A percentile compares a stretch with the other conserved stretches of the same genome.
These are phyloP conservation scores for Penicillium sp. DNA, from an alignment of 2,329 filamentous ascomycete genomes.

Conservation along the genomic window DNA sequence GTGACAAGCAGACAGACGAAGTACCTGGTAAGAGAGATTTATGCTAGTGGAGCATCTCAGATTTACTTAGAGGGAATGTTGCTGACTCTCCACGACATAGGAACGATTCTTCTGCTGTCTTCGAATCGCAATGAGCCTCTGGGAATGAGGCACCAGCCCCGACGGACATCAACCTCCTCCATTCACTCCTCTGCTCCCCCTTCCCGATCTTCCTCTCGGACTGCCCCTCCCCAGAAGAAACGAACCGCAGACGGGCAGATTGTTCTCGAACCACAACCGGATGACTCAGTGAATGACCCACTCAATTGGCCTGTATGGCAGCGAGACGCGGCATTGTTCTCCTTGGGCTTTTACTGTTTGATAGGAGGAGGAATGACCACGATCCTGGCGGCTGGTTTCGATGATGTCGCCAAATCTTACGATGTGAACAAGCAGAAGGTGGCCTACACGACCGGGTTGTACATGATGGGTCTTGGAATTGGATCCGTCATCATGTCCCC, in stretches of 20 bases:
- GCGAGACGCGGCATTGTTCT: conserved; percentile 78
- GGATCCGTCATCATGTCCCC: conserved; percentile 85
- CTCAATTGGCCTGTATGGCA: conserved; percentile 89
- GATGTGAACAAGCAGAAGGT: conserved; percentile 73
- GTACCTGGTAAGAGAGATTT: conserved; percentile 71
- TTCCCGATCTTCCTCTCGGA: conserved; percentile 48
- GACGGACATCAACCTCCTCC: conserved; percentile 62
- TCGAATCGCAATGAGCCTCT: conserved; percentile 67
- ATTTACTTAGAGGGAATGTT: not conserved
- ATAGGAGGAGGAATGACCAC: conserved; percentile 92
- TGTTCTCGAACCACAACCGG: conserved; percentile 88
- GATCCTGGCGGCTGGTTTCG: conserved; percentile 87
- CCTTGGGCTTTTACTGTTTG: conserved; percentile 90
- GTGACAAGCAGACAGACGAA: conserved; percentile 79
- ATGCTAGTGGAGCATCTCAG: not conserved
- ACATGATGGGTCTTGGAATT: conserved; percentile 90
- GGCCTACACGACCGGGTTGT: conserved; percentile 86
- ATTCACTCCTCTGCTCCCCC: conserved; percentile 53
- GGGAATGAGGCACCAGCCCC: conserved; percentile 67
- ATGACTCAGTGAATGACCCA: conserved; percentile 88
- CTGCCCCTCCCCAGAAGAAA: conserved; percentile 62
- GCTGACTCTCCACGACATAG: conserved; percentile 42
- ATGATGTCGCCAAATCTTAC: conserved; percentile 73
- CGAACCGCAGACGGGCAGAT: conserved; percentile 80
- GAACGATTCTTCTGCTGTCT: conserved; percentile 66